A percentile compares a stretch with the other conserved stretches of the same genome.
These are phyloP conservation scores for Cryptococcus maquisensis DNA, from an alignment of 1,284 basidiomycete genomes.

Conservation along the genomic window DNA sequence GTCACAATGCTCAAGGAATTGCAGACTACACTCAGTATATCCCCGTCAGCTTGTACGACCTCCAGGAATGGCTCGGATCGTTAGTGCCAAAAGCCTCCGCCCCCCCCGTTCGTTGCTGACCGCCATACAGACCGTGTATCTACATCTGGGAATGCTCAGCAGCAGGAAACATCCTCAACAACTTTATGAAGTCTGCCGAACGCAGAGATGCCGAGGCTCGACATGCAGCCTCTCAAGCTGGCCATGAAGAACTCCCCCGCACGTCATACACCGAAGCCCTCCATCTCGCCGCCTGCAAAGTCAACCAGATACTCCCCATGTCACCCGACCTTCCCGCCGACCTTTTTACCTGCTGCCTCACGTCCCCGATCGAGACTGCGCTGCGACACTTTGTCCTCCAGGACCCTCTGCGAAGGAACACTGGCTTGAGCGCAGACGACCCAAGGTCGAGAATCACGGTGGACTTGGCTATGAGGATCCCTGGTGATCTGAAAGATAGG, in stretches of 20 bases:
- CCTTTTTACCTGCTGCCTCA: slow-evolving; percentile 94
- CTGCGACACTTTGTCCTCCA: slow-evolving; percentile 91
- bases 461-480: slow-evolving; percentile 93
- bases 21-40: slow-evolving; percentile 93
- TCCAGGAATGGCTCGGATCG: slow-evolving; percentile 80
- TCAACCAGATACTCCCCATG: slow-evolving; percentile 87
- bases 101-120: not conserved
- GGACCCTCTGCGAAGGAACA: slow-evolving; percentile 63
- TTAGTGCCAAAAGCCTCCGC: slow-evolving; percentile 16
- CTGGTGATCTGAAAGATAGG: slow-evolving; percentile 92
- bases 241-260: slow-evolving; percentile 53
- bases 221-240: slow-evolving; percentile 20
- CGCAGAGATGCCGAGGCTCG: slow-evolving; percentile 70
- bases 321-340: slow-evolving; percentile 96
- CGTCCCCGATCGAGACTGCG: slow-evolving; percentile 96
- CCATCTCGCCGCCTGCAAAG: slow-evolving; percentile 90
- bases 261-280: slow-evolving; percentile 81
- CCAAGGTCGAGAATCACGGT: slow-evolving; percentile 58
- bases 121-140: slow-evolving; percentile 70
- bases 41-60: slow-evolving; percentile 86
- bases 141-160: slow-evolving; percentile 99
- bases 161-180: slow-evolving; percentile 86
- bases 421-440: slow-evolving; percentile 57
- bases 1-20: slow-evolving; percentile 3
- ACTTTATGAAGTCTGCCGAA: slow-evolving; percentile 84